Evolutionary conservation across 2,329 filamentous ascomycete genomes (phyloP).

Genomic region (Juglanconis oblonga): DNA sequence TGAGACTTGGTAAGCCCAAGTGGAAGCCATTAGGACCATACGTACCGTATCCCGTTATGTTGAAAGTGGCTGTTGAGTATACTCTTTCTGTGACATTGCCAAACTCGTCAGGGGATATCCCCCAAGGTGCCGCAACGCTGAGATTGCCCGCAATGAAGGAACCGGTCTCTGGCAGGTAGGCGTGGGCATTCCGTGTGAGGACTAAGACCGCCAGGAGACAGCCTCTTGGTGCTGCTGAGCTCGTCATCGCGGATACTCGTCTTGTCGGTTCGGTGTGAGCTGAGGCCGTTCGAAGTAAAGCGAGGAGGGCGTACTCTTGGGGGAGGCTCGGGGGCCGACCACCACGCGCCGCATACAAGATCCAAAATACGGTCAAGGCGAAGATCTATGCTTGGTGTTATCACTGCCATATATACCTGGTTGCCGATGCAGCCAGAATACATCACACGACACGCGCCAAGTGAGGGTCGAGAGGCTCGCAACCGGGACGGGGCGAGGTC

Average conservation of each 20-base stretch:
- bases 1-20: background rate
- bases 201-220: background rate
- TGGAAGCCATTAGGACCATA: background rate
- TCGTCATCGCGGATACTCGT: no score
- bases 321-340: no score
- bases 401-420: background rate
- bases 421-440: background rate
- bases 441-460: background rate
- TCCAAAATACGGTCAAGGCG: background rate
- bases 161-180: background rate
- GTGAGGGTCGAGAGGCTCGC: background rate
- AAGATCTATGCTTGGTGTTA: background rate
- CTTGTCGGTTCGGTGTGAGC: background rate
- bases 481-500: no score
- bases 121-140: slow-evolving; percentile 1
- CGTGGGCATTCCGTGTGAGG: background rate
- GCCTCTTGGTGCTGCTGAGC: no score
- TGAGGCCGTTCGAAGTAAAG: background rate
- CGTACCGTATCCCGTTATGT: slow-evolving; percentile 7
- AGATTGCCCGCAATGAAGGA: slow-evolving; percentile 4
- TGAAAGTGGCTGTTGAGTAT: background rate
- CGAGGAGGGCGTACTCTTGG: no score
- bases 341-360: background rate
- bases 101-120: slow-evolving; percentile 9
- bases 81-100: slow-evolving; percentile 2